phyloP scores from a whole-genome alignment of 1,284 basidiomycete species.

The Phenoliferia sp. region DNA sequence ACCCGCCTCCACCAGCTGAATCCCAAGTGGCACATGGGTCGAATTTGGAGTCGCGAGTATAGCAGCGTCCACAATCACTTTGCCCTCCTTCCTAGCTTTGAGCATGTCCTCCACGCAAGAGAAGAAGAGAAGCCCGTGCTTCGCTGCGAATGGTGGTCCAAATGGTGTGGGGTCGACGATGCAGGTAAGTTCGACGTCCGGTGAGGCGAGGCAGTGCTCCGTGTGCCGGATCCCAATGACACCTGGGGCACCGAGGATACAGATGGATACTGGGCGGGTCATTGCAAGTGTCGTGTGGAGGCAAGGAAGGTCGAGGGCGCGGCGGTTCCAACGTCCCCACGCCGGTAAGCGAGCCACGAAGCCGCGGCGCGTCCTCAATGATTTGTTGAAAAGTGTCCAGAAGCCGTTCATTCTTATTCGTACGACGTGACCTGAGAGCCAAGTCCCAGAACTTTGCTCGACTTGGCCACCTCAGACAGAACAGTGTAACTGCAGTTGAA shows the following conservation, averaged over 20 bases:
- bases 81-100: background rate
- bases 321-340: too few species aligned
- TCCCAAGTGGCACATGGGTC: conserved; percentile 28
- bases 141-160: conserved; percentile 12
- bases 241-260: conserved; percentile 24
- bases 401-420: too few species aligned
- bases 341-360: too few species aligned
- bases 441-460: too few species aligned
- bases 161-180: conserved; percentile 31
- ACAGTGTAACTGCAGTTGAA: too few species aligned
- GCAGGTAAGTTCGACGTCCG: conserved; percentile 11
- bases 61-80: conserved; percentile 20
- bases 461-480: too few species aligned
- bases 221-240: conserved; percentile 32
- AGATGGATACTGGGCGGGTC: conserved; percentile 8
- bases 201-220: conserved; percentile 22
- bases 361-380: too few species aligned
- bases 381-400: too few species aligned
- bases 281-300: background rate
- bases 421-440: too few species aligned
- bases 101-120: conserved; percentile 21
- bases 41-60: conserved; percentile 32
- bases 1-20: conserved; percentile 21
- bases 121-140: conserved; percentile 14
- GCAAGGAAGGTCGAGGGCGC: too few species aligned